Evolutionary conservation across 1,284 basidiomycete species (phyloP).

Genomic region (Wallemia ichthyophaga): DNA sequence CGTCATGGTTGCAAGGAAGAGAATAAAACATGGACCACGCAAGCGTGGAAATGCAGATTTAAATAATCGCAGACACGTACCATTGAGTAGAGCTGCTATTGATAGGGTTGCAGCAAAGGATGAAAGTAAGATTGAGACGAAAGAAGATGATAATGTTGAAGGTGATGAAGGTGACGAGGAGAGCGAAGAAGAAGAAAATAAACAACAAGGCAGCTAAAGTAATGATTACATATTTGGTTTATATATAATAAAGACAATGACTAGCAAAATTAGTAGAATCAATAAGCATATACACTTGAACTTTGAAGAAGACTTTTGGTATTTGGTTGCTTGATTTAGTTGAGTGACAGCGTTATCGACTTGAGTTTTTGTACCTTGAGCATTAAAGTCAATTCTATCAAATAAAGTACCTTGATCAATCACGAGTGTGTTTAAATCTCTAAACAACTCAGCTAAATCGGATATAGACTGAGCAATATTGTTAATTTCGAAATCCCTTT

Average conservation of each 20-base stretch:
- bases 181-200: background rate
- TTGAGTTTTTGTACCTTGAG: constrained; percentile 60
- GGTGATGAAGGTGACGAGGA: background rate
- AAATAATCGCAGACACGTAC: constrained; percentile 28
- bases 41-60: constrained; percentile 17
- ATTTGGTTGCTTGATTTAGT: constrained; percentile 50
- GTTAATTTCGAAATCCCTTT: constrained; percentile 35
- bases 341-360: constrained; percentile 61
- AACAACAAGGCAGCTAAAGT: background rate
- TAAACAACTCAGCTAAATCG: constrained; percentile 76
- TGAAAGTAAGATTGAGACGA: constrained; percentile 1
- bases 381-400: constrained; percentile 90
- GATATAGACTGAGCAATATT: constrained; percentile 80
- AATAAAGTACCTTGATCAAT: constrained; percentile 94
- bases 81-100: constrained; percentile 54
- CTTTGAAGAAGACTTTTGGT: background rate
- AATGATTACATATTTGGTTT: background rate
- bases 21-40: constrained; percentile 36
- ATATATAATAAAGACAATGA: background rate
- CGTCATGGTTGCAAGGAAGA: constrained; percentile 64
- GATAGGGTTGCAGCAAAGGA: constrained; percentile 23
- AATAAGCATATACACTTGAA: background rate
- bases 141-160: constrained; percentile 2
- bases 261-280: background rate
- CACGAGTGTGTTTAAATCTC: constrained; percentile 68